These are phyloP conservation scores for Mollisiaceae sp. DNA, from an alignment of 2,329 filamentous ascomycete species.

Conservation along the genomic window DNA sequence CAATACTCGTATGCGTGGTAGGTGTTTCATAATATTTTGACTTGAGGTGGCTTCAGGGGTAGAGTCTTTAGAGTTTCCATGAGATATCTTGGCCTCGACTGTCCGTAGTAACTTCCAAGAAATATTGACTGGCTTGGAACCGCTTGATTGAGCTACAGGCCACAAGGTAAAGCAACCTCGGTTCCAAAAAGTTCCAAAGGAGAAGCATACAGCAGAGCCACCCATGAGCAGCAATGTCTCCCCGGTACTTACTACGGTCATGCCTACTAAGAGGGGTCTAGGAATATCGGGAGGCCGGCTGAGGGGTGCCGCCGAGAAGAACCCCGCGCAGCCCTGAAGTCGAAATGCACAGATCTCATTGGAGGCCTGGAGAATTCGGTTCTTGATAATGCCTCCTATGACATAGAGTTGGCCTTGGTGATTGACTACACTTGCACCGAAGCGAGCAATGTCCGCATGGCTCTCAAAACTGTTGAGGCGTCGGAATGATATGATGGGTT, in stretches of 20 bases:
- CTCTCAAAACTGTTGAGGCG: constrained; percentile 14
- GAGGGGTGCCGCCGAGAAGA: neutral
- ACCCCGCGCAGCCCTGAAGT: neutral
- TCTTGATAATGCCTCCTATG: constrained; percentile 51
- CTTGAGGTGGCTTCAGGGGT: neutral
- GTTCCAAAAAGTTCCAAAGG: constrained; percentile 88
- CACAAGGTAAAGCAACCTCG: constrained; percentile 48
- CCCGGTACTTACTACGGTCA: constrained; percentile 57
- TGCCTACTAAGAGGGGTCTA: constrained; percentile 74
- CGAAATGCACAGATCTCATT: constrained; percentile 54
- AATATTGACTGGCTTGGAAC: neutral
- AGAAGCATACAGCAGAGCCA: constrained; percentile 88
- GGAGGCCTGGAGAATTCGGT: constrained; percentile 49
- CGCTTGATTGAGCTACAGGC: neutral
- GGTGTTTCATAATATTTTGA: constrained; percentile 32
- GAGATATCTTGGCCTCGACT: constrained; percentile 19
- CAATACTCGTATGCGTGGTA: constrained; percentile 59
- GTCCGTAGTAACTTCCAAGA: constrained; percentile 36
- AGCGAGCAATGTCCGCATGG: constrained; percentile 41
- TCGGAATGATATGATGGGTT: constrained; percentile 43
- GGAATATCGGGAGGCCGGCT: constrained; percentile 37
- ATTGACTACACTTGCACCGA: constrained; percentile 49
- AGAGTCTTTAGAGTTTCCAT: neutral
- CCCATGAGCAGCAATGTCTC: constrained; percentile 67
- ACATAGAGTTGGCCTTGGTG: constrained; percentile 42